A percentile compares a stretch with the other conserved stretches of the same genome.
phyloP scores from a whole-genome alignment of 345 rosid species.

The Odontarrhena argentea region DNA sequence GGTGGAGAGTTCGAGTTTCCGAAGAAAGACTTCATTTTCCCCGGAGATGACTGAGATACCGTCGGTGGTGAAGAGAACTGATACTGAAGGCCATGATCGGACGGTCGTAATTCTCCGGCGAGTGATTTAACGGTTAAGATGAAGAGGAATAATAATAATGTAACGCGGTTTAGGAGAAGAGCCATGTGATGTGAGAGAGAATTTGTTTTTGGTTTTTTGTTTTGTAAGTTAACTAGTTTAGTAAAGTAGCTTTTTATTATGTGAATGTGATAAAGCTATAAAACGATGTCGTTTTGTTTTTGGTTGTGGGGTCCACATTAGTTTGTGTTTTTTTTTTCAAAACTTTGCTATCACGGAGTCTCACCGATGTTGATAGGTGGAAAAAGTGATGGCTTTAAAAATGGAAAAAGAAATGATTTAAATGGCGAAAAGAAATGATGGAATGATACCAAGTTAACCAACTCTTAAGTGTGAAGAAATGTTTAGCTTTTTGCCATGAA shows the following conservation, averaged over 20 bases:
- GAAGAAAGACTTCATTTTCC: slow-evolving; percentile 57
- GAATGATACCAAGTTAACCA: slow-evolving; percentile 4
- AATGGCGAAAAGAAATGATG: background rate
- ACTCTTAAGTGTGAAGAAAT: slow-evolving; percentile 21
- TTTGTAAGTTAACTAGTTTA: background rate
- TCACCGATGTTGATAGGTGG: slow-evolving; percentile 17
- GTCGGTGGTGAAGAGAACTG: slow-evolving; percentile 47
- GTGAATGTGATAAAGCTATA: background rate
- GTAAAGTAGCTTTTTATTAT: slow-evolving; percentile 23
- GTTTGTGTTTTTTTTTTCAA: background rate
- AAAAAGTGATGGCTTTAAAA: background rate
- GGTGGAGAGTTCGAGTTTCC: slow-evolving; percentile 33
- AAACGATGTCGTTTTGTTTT: slow-evolving; percentile 10
- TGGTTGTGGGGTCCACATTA: slow-evolving; percentile 7
- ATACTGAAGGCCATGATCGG: slow-evolving; percentile 63
- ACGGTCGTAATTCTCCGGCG: slow-evolving; percentile 59
- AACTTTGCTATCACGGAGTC: background rate
- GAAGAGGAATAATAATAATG: slow-evolving; percentile 20
- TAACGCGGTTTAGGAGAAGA: slow-evolving; percentile 38
- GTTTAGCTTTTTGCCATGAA: background rate
- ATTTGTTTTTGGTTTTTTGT: background rate
- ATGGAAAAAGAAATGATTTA: background rate
- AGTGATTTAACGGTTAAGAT: slow-evolving; percentile 26
- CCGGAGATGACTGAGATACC: slow-evolving; percentile 41
- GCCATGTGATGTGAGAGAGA: slow-evolving; percentile 36